Evolutionary conservation across 371 early-diverging fungal species (phyloP).

Genomic region (Mortierella sp.): DNA sequence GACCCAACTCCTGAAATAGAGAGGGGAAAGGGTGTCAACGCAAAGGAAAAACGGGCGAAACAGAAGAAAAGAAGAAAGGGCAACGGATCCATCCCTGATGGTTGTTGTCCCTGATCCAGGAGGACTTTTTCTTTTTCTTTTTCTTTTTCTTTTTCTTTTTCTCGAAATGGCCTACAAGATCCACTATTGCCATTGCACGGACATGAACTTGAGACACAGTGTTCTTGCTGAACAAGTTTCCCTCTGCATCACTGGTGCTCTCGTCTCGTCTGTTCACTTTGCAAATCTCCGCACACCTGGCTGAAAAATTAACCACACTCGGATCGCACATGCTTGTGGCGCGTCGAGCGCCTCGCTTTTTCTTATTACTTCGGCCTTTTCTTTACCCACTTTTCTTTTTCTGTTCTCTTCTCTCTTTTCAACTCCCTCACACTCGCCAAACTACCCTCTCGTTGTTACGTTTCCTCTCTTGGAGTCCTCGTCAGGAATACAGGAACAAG

Average conservation of each 20-base stretch:
- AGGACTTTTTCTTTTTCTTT: not conserved
- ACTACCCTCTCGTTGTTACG: not conserved
- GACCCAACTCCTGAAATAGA: not conserved
- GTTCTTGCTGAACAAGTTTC: not conserved
- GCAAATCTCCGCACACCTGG: conserved; percentile 1
- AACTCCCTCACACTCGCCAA: not conserved
- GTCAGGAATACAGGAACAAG: not conserved
- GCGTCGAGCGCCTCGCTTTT: not conserved
- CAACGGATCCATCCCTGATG: not conserved
- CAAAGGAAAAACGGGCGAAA: no score
- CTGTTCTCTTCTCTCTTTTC: not conserved
- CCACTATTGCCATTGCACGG: no score
- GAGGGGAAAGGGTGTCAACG: not conserved
- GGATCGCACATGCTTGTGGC: conserved; percentile 5
- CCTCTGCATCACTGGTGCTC: not conserved
- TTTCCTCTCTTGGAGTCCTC: not conserved
- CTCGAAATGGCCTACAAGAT: not conserved
- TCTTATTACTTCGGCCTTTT: not conserved
- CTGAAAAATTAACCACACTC: not conserved
- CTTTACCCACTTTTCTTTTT: not conserved
- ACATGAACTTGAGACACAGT: not conserved
- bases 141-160: not conserved
- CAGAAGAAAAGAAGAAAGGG: not conserved
- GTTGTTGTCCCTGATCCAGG: not conserved
- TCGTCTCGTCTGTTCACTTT: not conserved